Evolutionary conservation across 345 rosid genomes (phyloP), one percentile per base, ranked within the genome.

Genomic region (Triadica sebifera): DNA sequence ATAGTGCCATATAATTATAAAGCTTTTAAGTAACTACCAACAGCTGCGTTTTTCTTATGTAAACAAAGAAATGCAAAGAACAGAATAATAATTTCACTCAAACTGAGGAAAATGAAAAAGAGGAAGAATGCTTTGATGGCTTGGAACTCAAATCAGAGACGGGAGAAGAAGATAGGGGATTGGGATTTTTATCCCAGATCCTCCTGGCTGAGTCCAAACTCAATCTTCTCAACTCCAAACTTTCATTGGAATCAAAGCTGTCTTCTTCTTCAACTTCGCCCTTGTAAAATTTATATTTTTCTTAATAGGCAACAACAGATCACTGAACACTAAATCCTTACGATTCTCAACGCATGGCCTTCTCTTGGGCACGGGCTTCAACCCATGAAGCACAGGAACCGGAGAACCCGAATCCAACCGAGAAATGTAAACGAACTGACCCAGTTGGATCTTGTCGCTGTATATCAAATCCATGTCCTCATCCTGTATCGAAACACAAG

Each of bases 181-280:
- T 41, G 50, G 85, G 66, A 77, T 63, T 59, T 3, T 75, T 83
- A 77, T 82, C 84, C 87, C 89, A 87, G 66, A 67, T 76, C 62
- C 75, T 81, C 70, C 85, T 83, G 12, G 86, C 53, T 16, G 88
- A 87, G 60, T 81, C 88, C 81, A 87, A 78, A 61, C 88, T 83
- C 67, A 87, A 70, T 47, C 90, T 83, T 80, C 87, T 79, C 75
- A 58, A 41, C 58, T 81, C 84, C 59, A 67, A 46, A 17, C 65
- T 58, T 57, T 66, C 72, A 22, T 29, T 29, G 34, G 34, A 29
- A 29, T 29, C 34, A 29, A 29, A 2, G 19, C 67, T 67, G 0
- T 17, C 8, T 56, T 56, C 60, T 56, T 56, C n/a, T 39, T 4
- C 25, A 62, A 29, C 34, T 29, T 29, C 34, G 1, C 34, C 22